A percentile compares a stretch with the other conserved stretches of the same genome.
Conservation (phyloP, 371 early-diverging fungal genomes). For the Mortierella sp. region DNA sequence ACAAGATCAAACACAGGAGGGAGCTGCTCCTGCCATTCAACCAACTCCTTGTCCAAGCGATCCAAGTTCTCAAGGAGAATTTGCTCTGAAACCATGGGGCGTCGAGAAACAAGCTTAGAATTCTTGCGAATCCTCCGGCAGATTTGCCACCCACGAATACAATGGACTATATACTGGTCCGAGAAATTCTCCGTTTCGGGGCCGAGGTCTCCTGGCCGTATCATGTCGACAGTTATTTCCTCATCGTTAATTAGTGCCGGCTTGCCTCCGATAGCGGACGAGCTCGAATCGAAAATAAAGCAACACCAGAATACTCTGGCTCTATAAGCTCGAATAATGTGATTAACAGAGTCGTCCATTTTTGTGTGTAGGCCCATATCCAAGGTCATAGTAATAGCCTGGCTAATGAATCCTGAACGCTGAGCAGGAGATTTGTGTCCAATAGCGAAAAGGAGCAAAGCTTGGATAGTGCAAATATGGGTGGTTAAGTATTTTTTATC, state of each 20-base stretch:
- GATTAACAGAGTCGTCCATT: conserved; percentile 25
- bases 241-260: conserved; percentile 51
- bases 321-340: conserved; percentile 31
- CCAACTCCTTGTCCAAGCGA: conserved; percentile 43
- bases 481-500: conserved; percentile 53
- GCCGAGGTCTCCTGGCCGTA: conserved; percentile 30
- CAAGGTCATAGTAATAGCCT: conserved; percentile 51
- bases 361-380: conserved; percentile 48
- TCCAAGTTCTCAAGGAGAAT: conserved; percentile 32
- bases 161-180: conserved; percentile 51
- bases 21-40: conserved; percentile 47
- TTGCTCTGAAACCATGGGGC: conserved; percentile 25
- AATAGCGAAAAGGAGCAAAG: conserved; percentile 47
- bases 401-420: conserved; percentile 53
- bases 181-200: conserved; percentile 43
- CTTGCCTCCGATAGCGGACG: conserved; percentile 51
- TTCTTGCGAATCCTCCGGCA: conserved; percentile 54
- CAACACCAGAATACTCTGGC: conserved; percentile 51
- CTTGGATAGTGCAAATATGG: conserved; percentile 50
- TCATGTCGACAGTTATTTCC: conserved; percentile 42
- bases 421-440: conserved; percentile 53
- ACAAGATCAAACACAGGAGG: conserved; percentile 44
- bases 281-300: conserved; percentile 45
- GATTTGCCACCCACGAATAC: conserved; percentile 44
- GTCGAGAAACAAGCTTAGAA: conserved; percentile 33